phyloP scores from a whole-genome alignment of 768 basidiomycete genomes.

The Termitomyces sp. region DNA sequence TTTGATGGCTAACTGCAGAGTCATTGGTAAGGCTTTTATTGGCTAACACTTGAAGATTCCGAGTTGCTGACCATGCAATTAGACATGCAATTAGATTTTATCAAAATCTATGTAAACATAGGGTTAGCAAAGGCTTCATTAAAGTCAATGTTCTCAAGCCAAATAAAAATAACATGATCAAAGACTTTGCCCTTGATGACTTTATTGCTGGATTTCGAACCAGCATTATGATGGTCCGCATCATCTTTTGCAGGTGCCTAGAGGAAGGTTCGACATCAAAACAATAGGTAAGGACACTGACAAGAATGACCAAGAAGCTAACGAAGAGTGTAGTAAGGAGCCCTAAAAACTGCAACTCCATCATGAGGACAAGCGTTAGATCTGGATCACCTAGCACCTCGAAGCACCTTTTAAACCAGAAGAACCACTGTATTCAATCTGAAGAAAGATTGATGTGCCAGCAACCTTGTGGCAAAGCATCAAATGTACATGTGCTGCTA shows the following conservation, averaged over 20 bases:
- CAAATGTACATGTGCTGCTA: background rate
- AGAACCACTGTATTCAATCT: background rate
- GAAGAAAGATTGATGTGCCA: background rate
- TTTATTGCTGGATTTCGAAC: background rate
- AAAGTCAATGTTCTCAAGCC: slow-evolving; percentile 63
- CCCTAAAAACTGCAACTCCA: background rate
- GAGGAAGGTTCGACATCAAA: background rate
- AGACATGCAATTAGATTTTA: no score
- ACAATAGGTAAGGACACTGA: background rate
- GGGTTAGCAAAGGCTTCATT: slow-evolving; percentile 21
- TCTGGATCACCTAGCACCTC: background rate
- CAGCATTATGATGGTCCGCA: background rate
- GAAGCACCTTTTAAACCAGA: background rate
- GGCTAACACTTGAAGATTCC: slow-evolving; percentile 36
- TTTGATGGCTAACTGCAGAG: slow-evolving; percentile 55
- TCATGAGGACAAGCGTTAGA: background rate
- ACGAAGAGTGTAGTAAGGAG: background rate
- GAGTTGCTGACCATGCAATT: slow-evolving; percentile 7
- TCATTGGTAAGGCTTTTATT: slow-evolving; percentile 41
- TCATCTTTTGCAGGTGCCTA: slow-evolving; percentile 1
- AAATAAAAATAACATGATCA: slow-evolving; percentile 37
- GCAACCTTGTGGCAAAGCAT: background rate
- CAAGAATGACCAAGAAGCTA: background rate
- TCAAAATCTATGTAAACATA: background rate
- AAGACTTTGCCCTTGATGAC: slow-evolving; percentile 22